Base-by-base conservation (phyloP, 2,329 filamentous ascomycete genomes). In the Fonsecaea nubica region DNA sequence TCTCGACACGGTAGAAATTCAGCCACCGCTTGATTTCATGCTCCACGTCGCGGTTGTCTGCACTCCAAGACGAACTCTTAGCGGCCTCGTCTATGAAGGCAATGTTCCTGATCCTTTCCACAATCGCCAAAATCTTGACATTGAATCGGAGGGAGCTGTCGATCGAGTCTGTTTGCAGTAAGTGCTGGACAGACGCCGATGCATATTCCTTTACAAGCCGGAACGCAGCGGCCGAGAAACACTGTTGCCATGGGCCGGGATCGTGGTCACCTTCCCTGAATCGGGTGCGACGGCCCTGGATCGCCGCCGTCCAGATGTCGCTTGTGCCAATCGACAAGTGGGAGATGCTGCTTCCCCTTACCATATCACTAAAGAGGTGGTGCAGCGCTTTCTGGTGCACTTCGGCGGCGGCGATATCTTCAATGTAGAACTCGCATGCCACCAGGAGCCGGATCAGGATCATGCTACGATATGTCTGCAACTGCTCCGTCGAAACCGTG, bases 241-340 rank as follows among this genome's bases (percentile, higher is more conserved):
- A 50, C 4, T 50, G 45, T 25, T 12, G 45, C 45, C 45, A 50
- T 12, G 45, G 45, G 9, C 45, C 45, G 25, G 45, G 45, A 10
- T 50, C 45, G 15, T 50, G 45, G 4, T 50, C 45, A 3, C 45
- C 45, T 13, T 50, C 45, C 15, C 18, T 12, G 1, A 21, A 25
- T n/a, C 45, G 45, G 4, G 45, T 50, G 21, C 45, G 45, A 12
- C 12, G 45, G 18, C 45, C 45, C 12, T 10, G n/a, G 12, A 50
- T 50, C 9, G 15, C 45, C n/a, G 45, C 45, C 21, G 45, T 50
- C 45, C 45, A 50, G 45, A 50, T 50, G 45, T 50, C 45, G 18
- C 45, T 50, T 21, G 18, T n/a, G 45, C 45, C 45, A 5, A 12
- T 12, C 2, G 45, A 50, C 25, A 50, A 10, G 7, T 50, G 45